Evolutionary conservation across 345 rosid species (phyloP).

Genomic region (Abelmoschus esculentus): DNA sequence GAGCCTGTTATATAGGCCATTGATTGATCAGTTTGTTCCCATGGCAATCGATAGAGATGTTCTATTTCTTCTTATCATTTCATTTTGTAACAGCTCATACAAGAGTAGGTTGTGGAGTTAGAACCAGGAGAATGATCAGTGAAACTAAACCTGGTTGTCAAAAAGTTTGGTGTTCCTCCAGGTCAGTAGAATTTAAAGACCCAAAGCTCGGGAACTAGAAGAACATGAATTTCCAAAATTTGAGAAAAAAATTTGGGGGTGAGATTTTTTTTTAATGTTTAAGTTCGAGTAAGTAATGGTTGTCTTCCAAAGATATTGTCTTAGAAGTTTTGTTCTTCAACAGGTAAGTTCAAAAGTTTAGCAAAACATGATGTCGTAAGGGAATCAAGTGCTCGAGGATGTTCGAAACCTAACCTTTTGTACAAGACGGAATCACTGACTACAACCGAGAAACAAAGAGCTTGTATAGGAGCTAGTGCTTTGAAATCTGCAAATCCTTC

Average conservation of each 20-base stretch:
- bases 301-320: background rate
- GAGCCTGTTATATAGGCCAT: background rate
- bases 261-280: background rate
- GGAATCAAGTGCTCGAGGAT: background rate
- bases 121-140: background rate
- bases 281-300: background rate
- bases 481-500: constrained; percentile 4
- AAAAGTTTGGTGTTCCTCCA: background rate
- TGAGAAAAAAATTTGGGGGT: background rate
- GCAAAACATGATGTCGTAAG: background rate
- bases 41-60: background rate
- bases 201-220: background rate
- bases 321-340: background rate
- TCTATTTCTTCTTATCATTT: background rate
- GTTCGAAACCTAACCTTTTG: too few relatives aligned
- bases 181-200: background rate
- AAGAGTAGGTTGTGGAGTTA: background rate
- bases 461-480: background rate
- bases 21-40: background rate
- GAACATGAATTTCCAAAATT: background rate
- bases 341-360: background rate
- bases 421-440: background rate
- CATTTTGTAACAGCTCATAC: background rate
- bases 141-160: background rate
- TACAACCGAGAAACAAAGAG: background rate